Evolutionary conservation across 805 yeast genomes (phyloP).

Genomic region (Sugiyamaella boreocaroliniensis): DNA sequence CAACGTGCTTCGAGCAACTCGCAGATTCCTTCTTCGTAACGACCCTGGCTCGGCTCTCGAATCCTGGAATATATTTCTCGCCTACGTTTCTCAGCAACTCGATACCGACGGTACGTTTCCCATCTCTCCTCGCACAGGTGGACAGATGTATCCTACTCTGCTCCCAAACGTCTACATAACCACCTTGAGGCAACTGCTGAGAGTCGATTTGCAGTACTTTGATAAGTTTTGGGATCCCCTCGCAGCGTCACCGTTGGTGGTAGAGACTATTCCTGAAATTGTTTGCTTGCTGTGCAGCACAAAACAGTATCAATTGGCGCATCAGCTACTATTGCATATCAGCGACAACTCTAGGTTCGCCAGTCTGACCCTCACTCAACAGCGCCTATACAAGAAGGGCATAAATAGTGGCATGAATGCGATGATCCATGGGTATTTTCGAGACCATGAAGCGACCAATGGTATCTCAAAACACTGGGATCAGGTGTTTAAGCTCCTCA

Average conservation of each 20-base stretch:
- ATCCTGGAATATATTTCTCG: not conserved
- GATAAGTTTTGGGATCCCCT: constrained; percentile 9
- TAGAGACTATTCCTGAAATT: constrained; percentile 10
- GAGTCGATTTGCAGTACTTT: constrained; percentile 1
- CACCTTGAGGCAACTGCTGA: not conserved
- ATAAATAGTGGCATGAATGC: constrained; percentile 15
- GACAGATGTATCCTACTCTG: not conserved
- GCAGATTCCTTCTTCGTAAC: not conserved
- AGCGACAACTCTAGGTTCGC: not conserved
- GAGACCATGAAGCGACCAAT: not conserved
- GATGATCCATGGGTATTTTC: constrained; percentile 3
- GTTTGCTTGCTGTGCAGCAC: constrained; percentile 3
- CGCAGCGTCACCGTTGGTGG: constrained; percentile 4
- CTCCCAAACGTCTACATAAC: not conserved
- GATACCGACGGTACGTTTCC: not conserved
- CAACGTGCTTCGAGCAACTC: too few species aligned
- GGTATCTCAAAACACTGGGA: constrained; percentile 4
- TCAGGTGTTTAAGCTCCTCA: constrained; percentile 6
- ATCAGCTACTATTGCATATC: constrained; percentile 7
- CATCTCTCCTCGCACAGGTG: not conserved
- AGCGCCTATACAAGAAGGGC: constrained; percentile 7
- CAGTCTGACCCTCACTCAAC: not conserved
- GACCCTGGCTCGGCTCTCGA: not conserved
- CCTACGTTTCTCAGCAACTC: not conserved
- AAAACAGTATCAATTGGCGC: constrained; percentile 2